phyloP scores from a whole-genome alignment of 2,329 filamentous ascomycete genomes.

The Coniochaeta hoffmannii region DNA sequence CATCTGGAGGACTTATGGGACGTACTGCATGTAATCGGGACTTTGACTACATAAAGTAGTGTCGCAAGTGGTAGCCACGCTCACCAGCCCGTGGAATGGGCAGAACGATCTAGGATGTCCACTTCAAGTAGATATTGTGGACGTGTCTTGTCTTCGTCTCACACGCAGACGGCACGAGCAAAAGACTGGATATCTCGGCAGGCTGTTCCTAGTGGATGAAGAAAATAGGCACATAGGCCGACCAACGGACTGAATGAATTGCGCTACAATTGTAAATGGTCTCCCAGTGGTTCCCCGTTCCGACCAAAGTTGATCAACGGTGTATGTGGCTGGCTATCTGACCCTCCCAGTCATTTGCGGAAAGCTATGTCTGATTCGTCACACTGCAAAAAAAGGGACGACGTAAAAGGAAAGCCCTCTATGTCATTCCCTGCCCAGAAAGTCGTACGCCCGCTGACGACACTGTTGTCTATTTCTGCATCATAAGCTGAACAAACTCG shows the following conservation, averaged over 20 bases:
- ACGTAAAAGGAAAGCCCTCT: conserved; percentile 9
- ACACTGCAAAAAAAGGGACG: conserved; percentile 13
- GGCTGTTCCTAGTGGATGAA: background rate
- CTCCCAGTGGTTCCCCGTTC: background rate
- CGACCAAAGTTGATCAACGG: background rate
- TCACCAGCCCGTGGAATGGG: too few species aligned
- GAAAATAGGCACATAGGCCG: background rate
- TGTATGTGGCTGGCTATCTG: conserved; percentile 5
- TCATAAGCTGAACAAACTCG: conserved; percentile 91
- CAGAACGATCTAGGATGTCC: too few species aligned
- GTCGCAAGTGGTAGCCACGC: too few species aligned
- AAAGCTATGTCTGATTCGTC: conserved; percentile 8
- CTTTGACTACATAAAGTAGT: too few species aligned
- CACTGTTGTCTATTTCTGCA: conserved; percentile 68
- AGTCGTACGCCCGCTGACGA: background rate
- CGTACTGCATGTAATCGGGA: too few species aligned
- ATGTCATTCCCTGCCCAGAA: background rate
- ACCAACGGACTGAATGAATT: background rate
- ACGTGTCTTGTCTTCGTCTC: background rate
- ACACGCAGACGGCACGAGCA: background rate
- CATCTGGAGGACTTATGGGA: too few species aligned
- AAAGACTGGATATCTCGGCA: background rate
- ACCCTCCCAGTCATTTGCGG: conserved; percentile 1
- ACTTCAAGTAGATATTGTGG: too few species aligned
- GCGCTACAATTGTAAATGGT: background rate